These are phyloP conservation scores for Volvox africanus DNA, from an alignment of 139 green algal genomes.

Conservation along the genomic window DNA sequence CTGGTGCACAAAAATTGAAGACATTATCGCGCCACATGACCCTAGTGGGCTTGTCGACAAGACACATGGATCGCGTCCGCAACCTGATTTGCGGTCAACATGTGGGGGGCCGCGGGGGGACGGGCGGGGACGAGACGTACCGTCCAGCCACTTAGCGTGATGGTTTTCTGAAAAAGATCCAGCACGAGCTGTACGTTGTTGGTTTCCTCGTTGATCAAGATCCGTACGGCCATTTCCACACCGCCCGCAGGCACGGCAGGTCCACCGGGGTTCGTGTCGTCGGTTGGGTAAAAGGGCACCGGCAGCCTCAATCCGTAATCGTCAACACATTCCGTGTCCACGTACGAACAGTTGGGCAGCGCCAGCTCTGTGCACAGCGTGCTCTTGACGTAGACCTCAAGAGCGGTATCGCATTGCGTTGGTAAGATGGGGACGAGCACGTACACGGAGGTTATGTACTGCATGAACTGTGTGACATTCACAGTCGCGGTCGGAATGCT, in stretches of 20 bases:
- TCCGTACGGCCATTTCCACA: neutral
- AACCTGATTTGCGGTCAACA: neutral
- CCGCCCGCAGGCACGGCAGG: neutral
- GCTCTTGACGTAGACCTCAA: neutral
- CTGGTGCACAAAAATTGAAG: too few relatives aligned
- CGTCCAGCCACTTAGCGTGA: constrained; percentile 1
- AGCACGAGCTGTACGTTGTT: constrained; percentile 29
- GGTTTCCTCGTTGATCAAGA: constrained; percentile 31
- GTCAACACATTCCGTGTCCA: constrained; percentile 25
- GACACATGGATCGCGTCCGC: too few relatives aligned
- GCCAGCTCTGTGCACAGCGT: constrained; percentile 18
- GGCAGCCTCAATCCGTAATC: neutral
- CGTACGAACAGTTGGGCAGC: constrained; percentile 21
- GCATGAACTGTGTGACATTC: neutral
- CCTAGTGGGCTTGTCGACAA: too few relatives aligned
- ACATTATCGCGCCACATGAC: too few relatives aligned
- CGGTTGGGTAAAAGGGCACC: constrained; percentile 20
- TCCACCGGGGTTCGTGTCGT: neutral
- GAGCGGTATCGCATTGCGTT: neutral
- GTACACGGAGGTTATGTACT: constrained; percentile 36
- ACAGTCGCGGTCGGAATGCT: neutral
- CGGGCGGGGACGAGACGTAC: neutral
- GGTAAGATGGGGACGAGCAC: neutral
- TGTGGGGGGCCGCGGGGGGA: too few relatives aligned
- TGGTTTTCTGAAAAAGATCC: neutral